Base-by-base conservation (phyloP, 176 grass and related monocot genomes). In the Raddia distichophylla region DNA sequence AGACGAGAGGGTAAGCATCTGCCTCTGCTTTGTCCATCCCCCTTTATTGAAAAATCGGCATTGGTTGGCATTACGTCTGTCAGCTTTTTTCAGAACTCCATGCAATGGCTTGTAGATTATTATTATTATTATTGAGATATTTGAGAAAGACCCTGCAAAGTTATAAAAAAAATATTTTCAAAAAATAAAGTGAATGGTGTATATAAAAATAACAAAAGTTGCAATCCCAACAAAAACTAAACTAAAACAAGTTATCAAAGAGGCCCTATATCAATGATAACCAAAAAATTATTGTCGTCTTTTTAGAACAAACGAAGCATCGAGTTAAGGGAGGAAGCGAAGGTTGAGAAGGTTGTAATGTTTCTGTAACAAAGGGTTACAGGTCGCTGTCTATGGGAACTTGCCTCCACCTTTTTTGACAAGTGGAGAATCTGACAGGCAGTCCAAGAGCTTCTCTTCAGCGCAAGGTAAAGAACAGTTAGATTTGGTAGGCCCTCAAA, bases 401-500 rank as follows among this genome's bases (percentile, higher is more conserved):
- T 14, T 63, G 18, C 16, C 40, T 5, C 2, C 13, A 27, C 12
- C 34, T 46, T 27, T 88, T 32, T 59, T 34, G 16, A 62, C 69
- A 48, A 64, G 76, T 57, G 63, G 70, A 64, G 75, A 35, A 62
- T 62, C 54, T 12, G 15, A 20, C 45, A 16, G 5, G 50, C 5
- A 49, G 44, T n/a, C 60, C 16, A 15, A 8, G 51, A 19, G 61
- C 75, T 18, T 47, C 3, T 80, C 76, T 85, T 76, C 0, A 14
- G 20, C 48, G 19, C 2, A 60, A 76, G 22, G 63, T 46, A 89
- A 89, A 70, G 77, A 64, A 85, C 63, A 71, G 34, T 7, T 81
- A 57, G 82, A 85, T 75, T 19, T 66, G 40, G 40, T 69, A 63
- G 46, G 42, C 4, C 11, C 20, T 69, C 16, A 55, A 62, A 75